These are phyloP conservation scores for Arthroderma sp. DNA, from an alignment of 2,329 filamentous ascomycete species.

Conservation along the genomic window DNA sequence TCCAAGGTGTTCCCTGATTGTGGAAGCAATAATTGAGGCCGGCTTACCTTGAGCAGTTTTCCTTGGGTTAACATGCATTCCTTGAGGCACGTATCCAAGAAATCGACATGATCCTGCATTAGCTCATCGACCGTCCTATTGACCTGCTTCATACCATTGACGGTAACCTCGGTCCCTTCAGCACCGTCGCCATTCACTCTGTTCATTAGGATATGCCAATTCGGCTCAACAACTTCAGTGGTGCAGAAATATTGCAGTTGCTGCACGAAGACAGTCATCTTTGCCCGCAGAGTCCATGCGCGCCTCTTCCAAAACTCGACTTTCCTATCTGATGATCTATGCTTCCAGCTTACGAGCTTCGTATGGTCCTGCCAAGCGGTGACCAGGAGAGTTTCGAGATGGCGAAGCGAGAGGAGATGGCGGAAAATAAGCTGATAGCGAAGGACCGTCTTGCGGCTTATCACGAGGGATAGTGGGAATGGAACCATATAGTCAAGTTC, in stretches of 20 bases:
- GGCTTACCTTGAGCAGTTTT: slow-evolving; percentile 69
- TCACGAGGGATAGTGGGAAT: slow-evolving; percentile 88
- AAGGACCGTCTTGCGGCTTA: slow-evolving; percentile 92
- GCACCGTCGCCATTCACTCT: slow-evolving; percentile 51
- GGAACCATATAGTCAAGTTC: slow-evolving; percentile 91
- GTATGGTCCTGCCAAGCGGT: slow-evolving; percentile 84
- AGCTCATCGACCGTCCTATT: slow-evolving; percentile 84
- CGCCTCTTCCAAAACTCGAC: slow-evolving; percentile 87
- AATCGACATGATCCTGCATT: slow-evolving; percentile 98
- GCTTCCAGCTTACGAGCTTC: slow-evolving; percentile 66
- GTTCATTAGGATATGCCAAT: slow-evolving; percentile 92
- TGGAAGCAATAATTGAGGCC: background rate
- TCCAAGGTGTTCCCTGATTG: background rate
- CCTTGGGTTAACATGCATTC: slow-evolving; percentile 98
- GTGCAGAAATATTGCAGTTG: slow-evolving; percentile 96
- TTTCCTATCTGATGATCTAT: slow-evolving; percentile 56
- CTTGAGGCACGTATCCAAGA: slow-evolving; percentile 92
- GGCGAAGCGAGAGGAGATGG: slow-evolving; percentile 76
- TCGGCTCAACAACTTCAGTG: slow-evolving; percentile 91
- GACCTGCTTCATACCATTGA: slow-evolving; percentile 33
- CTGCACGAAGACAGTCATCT: slow-evolving; percentile 96
- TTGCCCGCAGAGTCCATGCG: slow-evolving; percentile 78
- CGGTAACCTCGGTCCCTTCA: slow-evolving; percentile 23
- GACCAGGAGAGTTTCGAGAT: slow-evolving; percentile 77
- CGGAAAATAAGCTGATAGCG: slow-evolving; percentile 93